These are phyloP conservation scores for Acer negundo DNA, from an alignment of 345 rosid genomes.

Conservation along the genomic window DNA sequence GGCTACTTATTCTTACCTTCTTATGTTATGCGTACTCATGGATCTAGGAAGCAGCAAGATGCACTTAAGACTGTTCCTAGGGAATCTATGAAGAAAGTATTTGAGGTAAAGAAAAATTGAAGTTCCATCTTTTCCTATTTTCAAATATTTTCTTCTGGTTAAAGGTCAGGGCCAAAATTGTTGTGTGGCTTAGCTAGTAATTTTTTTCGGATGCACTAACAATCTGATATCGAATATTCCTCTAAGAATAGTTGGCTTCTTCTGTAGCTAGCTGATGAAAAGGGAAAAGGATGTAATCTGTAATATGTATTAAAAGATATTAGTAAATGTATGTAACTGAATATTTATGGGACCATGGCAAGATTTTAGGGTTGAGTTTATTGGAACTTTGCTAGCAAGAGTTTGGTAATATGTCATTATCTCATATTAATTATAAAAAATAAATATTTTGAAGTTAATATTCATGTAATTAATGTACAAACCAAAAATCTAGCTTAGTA, in stretches of 20 bases:
- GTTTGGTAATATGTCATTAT: background rate
- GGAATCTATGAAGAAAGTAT: constrained; percentile 63
- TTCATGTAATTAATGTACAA: background rate
- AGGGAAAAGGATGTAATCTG: background rate
- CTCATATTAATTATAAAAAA: background rate
- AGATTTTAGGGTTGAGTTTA: background rate
- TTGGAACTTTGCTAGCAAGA: background rate
- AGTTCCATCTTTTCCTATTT: background rate
- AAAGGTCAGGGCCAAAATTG: background rate
- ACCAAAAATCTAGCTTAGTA: background rate
- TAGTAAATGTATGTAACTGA: background rate
- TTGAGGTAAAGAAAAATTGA: constrained; percentile 58
- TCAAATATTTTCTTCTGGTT: background rate
- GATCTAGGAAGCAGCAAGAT: constrained; percentile 81
- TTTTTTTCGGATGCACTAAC: background rate
- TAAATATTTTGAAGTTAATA: background rate
- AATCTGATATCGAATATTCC: background rate
- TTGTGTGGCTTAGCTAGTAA: constrained; percentile 10
- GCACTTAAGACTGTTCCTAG: constrained; percentile 50
- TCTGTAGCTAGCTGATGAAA: background rate
- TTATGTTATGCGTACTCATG: constrained; percentile 94
- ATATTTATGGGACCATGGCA: background rate
- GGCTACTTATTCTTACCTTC: constrained; percentile 94
- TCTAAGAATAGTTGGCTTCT: background rate
- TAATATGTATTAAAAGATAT: background rate